Percentiles rank a stretch among this genome's conserved stretches.
phyloP scores from a whole-genome alignment of 345 rosid species.

The Ceriops tagal region DNA sequence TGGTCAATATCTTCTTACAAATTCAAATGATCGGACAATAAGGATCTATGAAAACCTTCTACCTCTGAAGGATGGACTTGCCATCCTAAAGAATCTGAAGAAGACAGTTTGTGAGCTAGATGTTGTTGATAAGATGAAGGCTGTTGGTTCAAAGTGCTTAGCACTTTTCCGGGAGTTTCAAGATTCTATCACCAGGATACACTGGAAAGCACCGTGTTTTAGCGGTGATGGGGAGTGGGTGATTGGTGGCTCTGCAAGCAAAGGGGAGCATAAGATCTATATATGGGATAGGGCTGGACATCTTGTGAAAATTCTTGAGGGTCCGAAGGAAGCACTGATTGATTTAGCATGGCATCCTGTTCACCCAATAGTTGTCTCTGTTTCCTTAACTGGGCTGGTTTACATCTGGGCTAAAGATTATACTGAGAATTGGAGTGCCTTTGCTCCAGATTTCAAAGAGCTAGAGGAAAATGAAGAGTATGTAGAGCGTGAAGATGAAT shows the following conservation, averaged over 20 bases:
- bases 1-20: constrained; percentile 90
- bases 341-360: constrained; percentile 99
- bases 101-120: constrained; percentile 47
- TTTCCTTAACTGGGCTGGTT: constrained; percentile 85
- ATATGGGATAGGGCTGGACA: constrained; percentile 97
- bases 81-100: constrained; percentile 42
- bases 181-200: constrained; percentile 92
- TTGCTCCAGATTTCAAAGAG: constrained; percentile 99
- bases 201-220: constrained; percentile 98
- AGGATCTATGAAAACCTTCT: constrained; percentile 92
- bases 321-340: constrained; percentile 94
- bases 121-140: constrained; percentile 66
- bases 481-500: constrained; percentile 94
- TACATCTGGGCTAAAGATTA: constrained; percentile 99
- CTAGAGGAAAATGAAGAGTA: constrained; percentile 99
- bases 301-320: constrained; percentile 98
- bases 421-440: constrained; percentile 99
- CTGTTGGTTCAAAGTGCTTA: constrained; percentile 74
- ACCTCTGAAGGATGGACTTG: constrained; percentile 61
- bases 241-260: constrained; percentile 92
- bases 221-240: constrained; percentile 99
- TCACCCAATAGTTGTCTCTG: constrained; percentile 87
- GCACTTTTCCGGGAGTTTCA: constrained; percentile 87
- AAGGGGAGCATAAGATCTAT: constrained; percentile 98
- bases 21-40: constrained; percentile 85